Evolutionary conservation across 73 alveolate species (phyloP).

Genomic region (Paramecium tetraurelia): DNA sequence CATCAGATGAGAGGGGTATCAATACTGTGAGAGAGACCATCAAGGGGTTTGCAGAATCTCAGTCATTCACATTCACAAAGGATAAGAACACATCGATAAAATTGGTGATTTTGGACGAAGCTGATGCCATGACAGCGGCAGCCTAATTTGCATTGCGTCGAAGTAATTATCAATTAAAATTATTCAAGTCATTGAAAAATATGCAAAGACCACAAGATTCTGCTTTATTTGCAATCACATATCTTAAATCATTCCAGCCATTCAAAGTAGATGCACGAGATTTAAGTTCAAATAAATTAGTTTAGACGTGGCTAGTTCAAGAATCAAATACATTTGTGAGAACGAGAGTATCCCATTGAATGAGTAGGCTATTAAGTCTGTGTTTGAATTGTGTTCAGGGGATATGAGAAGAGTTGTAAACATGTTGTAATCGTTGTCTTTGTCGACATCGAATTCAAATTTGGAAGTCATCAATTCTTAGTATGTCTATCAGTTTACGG

Average conservation of each 20-base stretch:
- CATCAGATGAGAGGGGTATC: slow-evolving; percentile 99
- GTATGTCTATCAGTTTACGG: background rate
- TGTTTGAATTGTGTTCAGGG: slow-evolving; percentile 86
- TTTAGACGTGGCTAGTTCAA: slow-evolving; percentile 81
- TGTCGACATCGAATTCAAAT: background rate
- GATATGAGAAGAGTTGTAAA: slow-evolving; percentile 92
- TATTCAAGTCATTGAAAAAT: slow-evolving; percentile 96
- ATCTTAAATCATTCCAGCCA: slow-evolving; percentile 95
- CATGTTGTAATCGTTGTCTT: slow-evolving; percentile 77
- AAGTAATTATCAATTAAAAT: slow-evolving; percentile 63
- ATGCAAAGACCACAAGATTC: slow-evolving; percentile 94
- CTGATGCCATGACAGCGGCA: slow-evolving; percentile 98
- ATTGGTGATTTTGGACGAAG: slow-evolving; percentile 97
- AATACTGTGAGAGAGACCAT: slow-evolving; percentile 98
- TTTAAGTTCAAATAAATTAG: slow-evolving; percentile 96
- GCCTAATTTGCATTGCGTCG: slow-evolving; percentile 99
- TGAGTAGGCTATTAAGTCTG: slow-evolving; percentile 70
- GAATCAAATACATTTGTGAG: slow-evolving; percentile 80
- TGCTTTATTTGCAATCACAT: slow-evolving; percentile 98
- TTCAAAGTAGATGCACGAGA: slow-evolving; percentile 96
- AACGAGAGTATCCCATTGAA: slow-evolving; percentile 81
- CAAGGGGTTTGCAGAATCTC: slow-evolving; percentile 85
- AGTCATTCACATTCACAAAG: background rate
- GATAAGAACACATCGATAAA: slow-evolving; percentile 88
- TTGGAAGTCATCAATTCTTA: background rate